These are phyloP conservation scores for Cladophialophora immunda DNA, from an alignment of 2,329 filamentous ascomycete species.

Conservation along the genomic window DNA sequence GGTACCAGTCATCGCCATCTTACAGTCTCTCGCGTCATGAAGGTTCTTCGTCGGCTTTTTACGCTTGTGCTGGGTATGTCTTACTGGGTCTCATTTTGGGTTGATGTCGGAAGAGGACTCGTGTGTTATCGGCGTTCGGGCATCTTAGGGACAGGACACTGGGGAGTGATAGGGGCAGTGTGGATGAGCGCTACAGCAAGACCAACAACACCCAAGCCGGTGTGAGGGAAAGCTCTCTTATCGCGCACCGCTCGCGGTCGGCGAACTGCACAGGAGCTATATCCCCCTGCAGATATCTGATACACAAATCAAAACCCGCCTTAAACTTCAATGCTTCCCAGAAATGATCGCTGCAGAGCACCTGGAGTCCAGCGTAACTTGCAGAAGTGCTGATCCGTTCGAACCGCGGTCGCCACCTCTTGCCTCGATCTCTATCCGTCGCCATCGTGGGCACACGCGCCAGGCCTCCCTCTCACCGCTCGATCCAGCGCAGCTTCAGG, in stretches of 20 bases:
- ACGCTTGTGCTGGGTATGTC: slow-evolving; percentile 1
- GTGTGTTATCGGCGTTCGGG: background rate
- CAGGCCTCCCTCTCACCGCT: too few relatives aligned
- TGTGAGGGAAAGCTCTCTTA: slow-evolving; percentile 1
- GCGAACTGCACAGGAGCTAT: background rate
- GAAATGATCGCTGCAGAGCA: background rate
- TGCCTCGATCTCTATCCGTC: too few relatives aligned
- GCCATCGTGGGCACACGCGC: too few relatives aligned
- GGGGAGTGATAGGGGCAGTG: background rate
- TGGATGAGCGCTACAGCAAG: background rate
- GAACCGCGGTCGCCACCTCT: too few relatives aligned
- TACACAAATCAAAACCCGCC: slow-evolving; percentile 8
- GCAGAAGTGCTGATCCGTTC: too few relatives aligned
- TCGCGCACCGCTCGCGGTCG: background rate
- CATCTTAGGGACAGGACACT: background rate
- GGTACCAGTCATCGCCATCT: slow-evolving; percentile 3
- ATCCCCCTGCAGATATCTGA: slow-evolving; percentile 3
- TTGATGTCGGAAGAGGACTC: background rate
- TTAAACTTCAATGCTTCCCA: background rate
- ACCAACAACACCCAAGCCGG: background rate
- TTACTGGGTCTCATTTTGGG: slow-evolving; percentile 3
- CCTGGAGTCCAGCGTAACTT: background rate
- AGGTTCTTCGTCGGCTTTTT: slow-evolving; percentile 3
- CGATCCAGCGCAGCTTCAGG: slow-evolving; percentile 35
- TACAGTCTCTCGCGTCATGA: slow-evolving; percentile 7